phyloP scores from a whole-genome alignment of 2,329 filamentous ascomycete genomes.

The Purpureocillium takamizusanense region DNA sequence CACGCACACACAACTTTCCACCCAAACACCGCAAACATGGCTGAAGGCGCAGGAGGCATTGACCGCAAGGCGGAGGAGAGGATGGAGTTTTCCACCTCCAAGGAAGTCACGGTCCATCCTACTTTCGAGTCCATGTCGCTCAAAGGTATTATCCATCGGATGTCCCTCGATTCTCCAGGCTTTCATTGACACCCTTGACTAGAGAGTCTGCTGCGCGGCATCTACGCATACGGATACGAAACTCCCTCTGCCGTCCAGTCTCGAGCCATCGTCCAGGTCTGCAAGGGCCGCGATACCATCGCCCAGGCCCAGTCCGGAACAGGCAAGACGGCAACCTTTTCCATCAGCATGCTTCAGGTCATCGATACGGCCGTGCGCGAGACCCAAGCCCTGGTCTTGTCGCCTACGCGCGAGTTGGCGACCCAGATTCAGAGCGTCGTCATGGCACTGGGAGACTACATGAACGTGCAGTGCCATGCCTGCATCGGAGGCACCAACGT shows the following conservation, averaged over 20 bases:
- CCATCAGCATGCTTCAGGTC: slow-evolving; percentile 91
- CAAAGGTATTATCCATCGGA: slow-evolving; percentile 50
- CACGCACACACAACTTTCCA: not conserved
- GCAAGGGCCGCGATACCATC: slow-evolving; percentile 97
- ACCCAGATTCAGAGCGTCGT: slow-evolving; percentile 98
- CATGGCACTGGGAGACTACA: slow-evolving; percentile 99
- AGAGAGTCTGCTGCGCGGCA: slow-evolving; percentile 91
- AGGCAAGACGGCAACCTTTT: slow-evolving; percentile 94
- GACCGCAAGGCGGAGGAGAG: slow-evolving; percentile 91
- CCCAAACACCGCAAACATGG: slow-evolving; percentile 52
- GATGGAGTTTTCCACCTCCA: slow-evolving; percentile 97
- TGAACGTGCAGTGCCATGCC: slow-evolving; percentile 98
- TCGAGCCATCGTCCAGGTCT: slow-evolving; percentile 95
- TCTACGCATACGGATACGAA: slow-evolving; percentile 98
- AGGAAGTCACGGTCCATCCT: slow-evolving; percentile 91
- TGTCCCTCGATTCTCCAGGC: too few relatives aligned
- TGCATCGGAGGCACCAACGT: slow-evolving; percentile 98
- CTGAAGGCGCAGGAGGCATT: slow-evolving; percentile 65
- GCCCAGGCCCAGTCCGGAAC: slow-evolving; percentile 96
- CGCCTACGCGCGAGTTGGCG: slow-evolving; percentile 90
- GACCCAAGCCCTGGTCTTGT: slow-evolving; percentile 90
- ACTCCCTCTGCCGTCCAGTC: slow-evolving; percentile 97
- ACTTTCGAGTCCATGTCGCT: slow-evolving; percentile 95
- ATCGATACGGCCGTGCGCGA: slow-evolving; percentile 90
- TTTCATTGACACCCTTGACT: too few relatives aligned